Evolutionary conservation across 768 basidiomycete species (phyloP).

Genomic region (Termitomyces titanicus): DNA sequence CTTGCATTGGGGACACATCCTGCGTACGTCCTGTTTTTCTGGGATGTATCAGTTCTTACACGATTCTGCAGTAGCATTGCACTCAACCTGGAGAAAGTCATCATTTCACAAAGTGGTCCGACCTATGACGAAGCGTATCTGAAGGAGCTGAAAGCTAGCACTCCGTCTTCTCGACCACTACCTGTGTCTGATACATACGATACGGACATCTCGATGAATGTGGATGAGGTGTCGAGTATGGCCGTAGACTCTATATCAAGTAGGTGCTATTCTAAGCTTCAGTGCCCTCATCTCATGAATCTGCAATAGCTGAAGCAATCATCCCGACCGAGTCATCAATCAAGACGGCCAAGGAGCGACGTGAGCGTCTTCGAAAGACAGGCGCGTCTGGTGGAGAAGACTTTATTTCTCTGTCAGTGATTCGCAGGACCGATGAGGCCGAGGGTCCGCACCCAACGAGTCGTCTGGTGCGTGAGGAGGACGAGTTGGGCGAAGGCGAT

Average conservation of each 20-base stretch:
- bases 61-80: constrained; percentile 36
- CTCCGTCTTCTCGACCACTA: constrained; percentile 51
- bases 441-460: constrained; percentile 85
- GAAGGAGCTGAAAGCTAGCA: constrained; percentile 76
- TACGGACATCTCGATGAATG: constrained; percentile 46
- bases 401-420: constrained; percentile 74
- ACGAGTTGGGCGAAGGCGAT: constrained; percentile 84
- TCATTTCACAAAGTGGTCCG: constrained; percentile 53
- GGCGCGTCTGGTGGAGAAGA: constrained; percentile 54
- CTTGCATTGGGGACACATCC: constrained; percentile 54
- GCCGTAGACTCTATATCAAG: constrained; percentile 28
- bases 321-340: constrained; percentile 76
- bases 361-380: constrained; percentile 60
- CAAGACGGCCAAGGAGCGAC: constrained; percentile 67
- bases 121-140: constrained; percentile 73
- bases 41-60: constrained; percentile 6
- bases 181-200: constrained; percentile 40
- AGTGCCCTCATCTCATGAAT: background rate
- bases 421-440: constrained; percentile 46
- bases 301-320: constrained; percentile 30
- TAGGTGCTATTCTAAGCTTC: constrained; percentile 13
- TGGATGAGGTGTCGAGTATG: constrained; percentile 37
- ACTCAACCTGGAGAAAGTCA: constrained; percentile 50
- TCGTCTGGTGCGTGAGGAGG: constrained; percentile 79
- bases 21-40: constrained; percentile 31